Percentiles rank a stretch among this genome's conserved stretches.
phyloP scores from a whole-genome alignment of 192 early-diverging fungal species.

The Linnemannia exigua region DNA sequence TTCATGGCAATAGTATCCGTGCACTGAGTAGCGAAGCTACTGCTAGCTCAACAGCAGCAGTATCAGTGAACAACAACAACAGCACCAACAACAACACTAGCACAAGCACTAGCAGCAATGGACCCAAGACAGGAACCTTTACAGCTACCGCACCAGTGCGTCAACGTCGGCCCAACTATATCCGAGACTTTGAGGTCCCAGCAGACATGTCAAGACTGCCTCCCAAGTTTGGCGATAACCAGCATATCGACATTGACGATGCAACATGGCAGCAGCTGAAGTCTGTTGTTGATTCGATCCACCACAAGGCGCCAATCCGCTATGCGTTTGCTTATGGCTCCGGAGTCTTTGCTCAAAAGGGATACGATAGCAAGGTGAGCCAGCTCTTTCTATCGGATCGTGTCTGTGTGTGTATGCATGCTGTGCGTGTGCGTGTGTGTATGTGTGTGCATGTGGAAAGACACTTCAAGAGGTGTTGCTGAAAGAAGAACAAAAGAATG shows the following conservation, averaged over 20 bases:
- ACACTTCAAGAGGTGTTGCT: background rate
- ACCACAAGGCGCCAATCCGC: slow-evolving; percentile 70
- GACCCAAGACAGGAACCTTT: background rate
- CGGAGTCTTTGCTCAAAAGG: slow-evolving; percentile 92
- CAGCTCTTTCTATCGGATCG: background rate
- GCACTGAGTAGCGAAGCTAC: background rate
- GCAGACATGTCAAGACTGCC: slow-evolving; percentile 57
- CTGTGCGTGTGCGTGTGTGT: background rate
- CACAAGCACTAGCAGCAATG: slow-evolving; percentile 10
- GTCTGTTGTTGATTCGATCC: slow-evolving; percentile 58
- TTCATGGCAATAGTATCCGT: background rate
- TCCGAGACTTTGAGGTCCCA: slow-evolving; percentile 52
- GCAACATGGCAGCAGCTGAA: slow-evolving; percentile 65
- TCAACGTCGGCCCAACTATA: slow-evolving; percentile 50
- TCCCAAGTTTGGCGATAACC: slow-evolving; percentile 72
- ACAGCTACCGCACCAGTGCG: slow-evolving; percentile 8
- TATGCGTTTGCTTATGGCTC: slow-evolving; percentile 97
- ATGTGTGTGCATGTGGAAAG: background rate
- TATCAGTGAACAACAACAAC: background rate
- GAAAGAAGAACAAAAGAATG: background rate
- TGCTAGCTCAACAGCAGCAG: slow-evolving; percentile 2
- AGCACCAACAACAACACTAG: background rate
- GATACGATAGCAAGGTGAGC: slow-evolving; percentile 76
- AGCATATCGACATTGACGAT: slow-evolving; percentile 69
- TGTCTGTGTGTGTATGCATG: background rate